Percentiles rank a stretch among this genome's conserved stretches.
Evolutionary conservation across 2,329 filamentous ascomycete genomes (phyloP).

Genomic region (Aspergillus novoparasiticus): DNA sequence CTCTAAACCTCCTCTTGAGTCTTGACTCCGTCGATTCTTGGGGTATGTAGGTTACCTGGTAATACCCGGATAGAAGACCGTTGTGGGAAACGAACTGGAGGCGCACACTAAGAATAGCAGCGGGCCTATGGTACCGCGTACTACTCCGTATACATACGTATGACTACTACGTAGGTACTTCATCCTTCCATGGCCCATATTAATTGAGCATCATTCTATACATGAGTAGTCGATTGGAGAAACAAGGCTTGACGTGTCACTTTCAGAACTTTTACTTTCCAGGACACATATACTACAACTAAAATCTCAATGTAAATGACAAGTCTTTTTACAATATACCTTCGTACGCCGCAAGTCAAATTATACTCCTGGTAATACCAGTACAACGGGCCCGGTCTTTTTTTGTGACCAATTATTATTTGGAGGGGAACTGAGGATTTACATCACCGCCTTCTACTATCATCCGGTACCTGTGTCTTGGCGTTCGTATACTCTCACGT

Average conservation of each 20-base stretch:
- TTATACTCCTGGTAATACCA: not conserved
- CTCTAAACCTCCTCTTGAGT: not conserved
- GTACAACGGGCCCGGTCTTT: not conserved
- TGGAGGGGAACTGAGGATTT: not conserved
- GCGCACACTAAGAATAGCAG: slow-evolving; percentile 7
- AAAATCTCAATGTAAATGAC: not conserved
- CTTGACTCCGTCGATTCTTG: not conserved
- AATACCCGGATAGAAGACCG: not conserved
- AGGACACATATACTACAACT: not conserved
- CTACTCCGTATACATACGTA: not conserved
- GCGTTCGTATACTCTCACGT: not conserved
- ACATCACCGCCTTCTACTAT: slow-evolving; percentile 1
- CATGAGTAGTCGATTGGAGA: not conserved
- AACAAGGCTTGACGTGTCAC: slow-evolving; percentile 9
- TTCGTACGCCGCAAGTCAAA: not conserved
- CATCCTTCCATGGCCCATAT: not conserved
- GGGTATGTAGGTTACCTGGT: not conserved
- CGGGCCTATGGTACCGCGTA: slow-evolving; percentile 1
- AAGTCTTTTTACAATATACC: not conserved
- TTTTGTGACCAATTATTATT: not conserved
- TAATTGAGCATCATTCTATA: not conserved
- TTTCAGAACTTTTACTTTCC: not conserved
- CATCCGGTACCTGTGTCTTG: not conserved
- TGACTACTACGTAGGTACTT: not conserved
- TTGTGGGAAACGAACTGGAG: slow-evolving; percentile 3